phyloP scores from a whole-genome alignment of 2,329 filamentous ascomycete species.

The Aureobasidium mangrovei region DNA sequence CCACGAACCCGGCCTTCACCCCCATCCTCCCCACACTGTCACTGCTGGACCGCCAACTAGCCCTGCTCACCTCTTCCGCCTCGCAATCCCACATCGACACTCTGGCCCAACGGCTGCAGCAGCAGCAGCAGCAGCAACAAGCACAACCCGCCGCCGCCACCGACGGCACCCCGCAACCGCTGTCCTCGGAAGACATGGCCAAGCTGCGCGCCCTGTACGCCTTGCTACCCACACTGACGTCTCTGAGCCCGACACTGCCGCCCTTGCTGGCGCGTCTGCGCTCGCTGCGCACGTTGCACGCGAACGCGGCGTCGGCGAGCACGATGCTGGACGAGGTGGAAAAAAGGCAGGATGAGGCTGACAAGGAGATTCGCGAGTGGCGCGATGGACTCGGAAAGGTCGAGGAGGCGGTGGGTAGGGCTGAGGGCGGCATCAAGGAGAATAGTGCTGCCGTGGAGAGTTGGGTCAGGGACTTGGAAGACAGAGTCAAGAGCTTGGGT shows the following conservation, averaged over 20 bases:
- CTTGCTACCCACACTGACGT: slow-evolving; percentile 80
- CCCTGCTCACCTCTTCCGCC: slow-evolving; percentile 58
- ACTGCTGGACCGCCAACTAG: slow-evolving; percentile 70
- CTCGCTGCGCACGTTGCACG: slow-evolving; percentile 75
- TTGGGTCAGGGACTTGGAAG: slow-evolving; percentile 83
- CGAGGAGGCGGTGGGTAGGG: slow-evolving; percentile 63
- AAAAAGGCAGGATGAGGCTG: slow-evolving; percentile 71
- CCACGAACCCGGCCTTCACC: slow-evolving; percentile 38
- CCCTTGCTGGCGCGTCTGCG: slow-evolving; percentile 76
- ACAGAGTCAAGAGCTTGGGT: slow-evolving; percentile 49
- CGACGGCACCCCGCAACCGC: slow-evolving; percentile 17
- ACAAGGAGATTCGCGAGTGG: slow-evolving; percentile 78
- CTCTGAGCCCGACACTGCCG: slow-evolving; percentile 73
- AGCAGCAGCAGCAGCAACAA: slow-evolving; percentile 45
- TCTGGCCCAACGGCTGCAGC: slow-evolving; percentile 57
- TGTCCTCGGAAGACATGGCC: slow-evolving; percentile 57
- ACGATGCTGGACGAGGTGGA: slow-evolving; percentile 71
- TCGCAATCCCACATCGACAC: slow-evolving; percentile 65
- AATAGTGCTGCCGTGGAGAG: slow-evolving; percentile 81
- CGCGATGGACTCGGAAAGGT: slow-evolving; percentile 69
- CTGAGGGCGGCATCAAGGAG: slow-evolving; percentile 59
- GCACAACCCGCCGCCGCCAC: slow-evolving; percentile 18
- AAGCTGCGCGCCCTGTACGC: slow-evolving; percentile 91
- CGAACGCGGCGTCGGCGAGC: slow-evolving; percentile 73
- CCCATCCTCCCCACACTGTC: slow-evolving; percentile 79